Conservation (phyloP, 148 eudicot species). For the Vaccinium macrocarpon region DNA sequence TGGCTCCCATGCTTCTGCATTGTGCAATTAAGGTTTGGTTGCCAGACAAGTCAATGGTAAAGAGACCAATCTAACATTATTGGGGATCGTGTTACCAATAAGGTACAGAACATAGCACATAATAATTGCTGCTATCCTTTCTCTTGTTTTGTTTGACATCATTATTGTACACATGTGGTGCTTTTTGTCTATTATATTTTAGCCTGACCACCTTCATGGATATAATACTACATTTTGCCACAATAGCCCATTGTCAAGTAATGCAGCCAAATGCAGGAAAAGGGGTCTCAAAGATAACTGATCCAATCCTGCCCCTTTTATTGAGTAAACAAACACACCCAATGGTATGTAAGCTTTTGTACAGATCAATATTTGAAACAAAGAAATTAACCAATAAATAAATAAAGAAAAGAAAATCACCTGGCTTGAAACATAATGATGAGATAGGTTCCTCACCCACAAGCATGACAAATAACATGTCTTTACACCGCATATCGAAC, state of each 20-base stretch:
- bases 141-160: not conserved
- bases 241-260: not conserved
- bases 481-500: slow-evolving; percentile 91
- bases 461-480: slow-evolving; percentile 51
- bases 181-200: not conserved
- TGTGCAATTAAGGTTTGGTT: not conserved
- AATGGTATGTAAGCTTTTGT: not conserved
- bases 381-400: not conserved
- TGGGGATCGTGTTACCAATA: not conserved
- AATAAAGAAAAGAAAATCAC: slow-evolving; percentile 31
- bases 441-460: slow-evolving; percentile 61
- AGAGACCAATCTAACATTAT: not conserved
- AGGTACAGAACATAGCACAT: not conserved
- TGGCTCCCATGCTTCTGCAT: not conserved
- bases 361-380: not conserved
- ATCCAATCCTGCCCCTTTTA: not conserved
- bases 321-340: not conserved
- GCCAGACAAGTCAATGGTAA: not conserved
- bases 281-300: not conserved
- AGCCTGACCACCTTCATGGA: not conserved
- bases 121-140: not conserved
- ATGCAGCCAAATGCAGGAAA: not conserved
- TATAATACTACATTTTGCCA: not conserved
- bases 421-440: slow-evolving; percentile 84
- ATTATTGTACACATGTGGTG: not conserved